Evolutionary conservation across 73 alveolate species (phyloP).

Genomic region (Tetrahymena malaccensis): DNA sequence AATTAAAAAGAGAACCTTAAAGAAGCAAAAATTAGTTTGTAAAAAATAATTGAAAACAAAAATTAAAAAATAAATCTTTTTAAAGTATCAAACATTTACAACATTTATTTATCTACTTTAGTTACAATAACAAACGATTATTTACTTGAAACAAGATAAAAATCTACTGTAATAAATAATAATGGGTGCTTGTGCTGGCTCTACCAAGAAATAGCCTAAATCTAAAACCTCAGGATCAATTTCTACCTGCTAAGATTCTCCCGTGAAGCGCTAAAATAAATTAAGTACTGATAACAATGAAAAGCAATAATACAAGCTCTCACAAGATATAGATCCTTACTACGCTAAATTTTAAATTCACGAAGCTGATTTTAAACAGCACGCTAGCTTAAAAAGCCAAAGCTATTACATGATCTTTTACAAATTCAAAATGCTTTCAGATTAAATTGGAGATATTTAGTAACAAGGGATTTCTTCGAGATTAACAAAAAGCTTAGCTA

Average conservation of each 20-base stretch:
- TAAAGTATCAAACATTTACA: background rate
- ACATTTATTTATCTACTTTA: background rate
- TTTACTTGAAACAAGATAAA: background rate
- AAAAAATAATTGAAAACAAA: too few relatives aligned
- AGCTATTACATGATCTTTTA: background rate
- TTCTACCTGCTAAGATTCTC: background rate
- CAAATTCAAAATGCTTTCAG: background rate
- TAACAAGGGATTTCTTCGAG: background rate
- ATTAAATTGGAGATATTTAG: background rate
- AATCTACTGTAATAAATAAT: background rate
- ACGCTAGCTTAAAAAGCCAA: background rate
- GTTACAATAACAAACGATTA: background rate
- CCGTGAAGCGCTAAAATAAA: background rate
- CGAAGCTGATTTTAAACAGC: background rate
- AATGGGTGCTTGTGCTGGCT: background rate
- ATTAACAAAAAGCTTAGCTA: background rate
- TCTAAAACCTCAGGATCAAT: background rate
- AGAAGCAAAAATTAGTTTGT: background rate
- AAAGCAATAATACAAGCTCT: background rate
- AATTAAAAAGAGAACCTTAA: background rate
- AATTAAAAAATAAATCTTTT: too few relatives aligned
- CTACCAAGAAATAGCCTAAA: background rate
- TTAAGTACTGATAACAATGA: background rate
- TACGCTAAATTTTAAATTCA: background rate
- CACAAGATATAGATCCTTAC: background rate